Evolutionary conservation across 495 filamentous ascomycete genomes (phyloP).

Genomic region (Daldinia bambusicola): DNA sequence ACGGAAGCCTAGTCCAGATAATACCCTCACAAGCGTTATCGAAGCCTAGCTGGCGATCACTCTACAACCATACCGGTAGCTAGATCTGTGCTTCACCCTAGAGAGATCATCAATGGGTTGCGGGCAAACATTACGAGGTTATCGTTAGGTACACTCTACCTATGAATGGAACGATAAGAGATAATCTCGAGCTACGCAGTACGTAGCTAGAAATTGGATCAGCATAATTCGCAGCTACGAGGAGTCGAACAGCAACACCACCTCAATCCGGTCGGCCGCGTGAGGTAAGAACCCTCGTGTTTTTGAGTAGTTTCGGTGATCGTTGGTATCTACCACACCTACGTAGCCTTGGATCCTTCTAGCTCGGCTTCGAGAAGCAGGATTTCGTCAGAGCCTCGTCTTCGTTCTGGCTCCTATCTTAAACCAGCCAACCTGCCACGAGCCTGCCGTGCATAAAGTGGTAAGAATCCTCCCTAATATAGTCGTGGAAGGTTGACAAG

Average conservation of each 20-base stretch:
- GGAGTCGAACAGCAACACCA: conserved; percentile 21
- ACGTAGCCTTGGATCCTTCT: conserved; percentile 20
- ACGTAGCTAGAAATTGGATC: conserved; percentile 10
- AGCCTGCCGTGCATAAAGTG: conserved; percentile 13
- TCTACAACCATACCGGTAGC: conserved; percentile 14
- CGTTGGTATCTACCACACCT: conserved; percentile 17
- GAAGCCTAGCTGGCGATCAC: conserved; percentile 20
- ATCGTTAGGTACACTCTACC: conserved; percentile 21
- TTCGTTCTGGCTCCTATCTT: conserved; percentile 25
- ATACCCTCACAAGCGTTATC: conserved; percentile 11
- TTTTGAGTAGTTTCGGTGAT: conserved; percentile 22
- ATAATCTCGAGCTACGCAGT: conserved; percentile 12
- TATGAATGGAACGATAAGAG: conserved; percentile 8
- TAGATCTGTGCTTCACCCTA: conserved; percentile 7
- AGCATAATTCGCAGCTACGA: conserved; percentile 17
- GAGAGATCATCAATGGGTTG: conserved; percentile 13
- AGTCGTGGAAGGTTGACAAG: conserved; percentile 19
- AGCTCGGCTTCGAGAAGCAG: conserved; percentile 31
- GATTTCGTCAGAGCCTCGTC: conserved; percentile 39
- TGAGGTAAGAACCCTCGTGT: conserved; percentile 33
- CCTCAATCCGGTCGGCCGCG: conserved; percentile 11
- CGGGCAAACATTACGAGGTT: conserved; percentile 19
- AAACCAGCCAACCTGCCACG: conserved; percentile 25
- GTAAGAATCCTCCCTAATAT: conserved; percentile 18
- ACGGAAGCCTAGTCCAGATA: conserved; percentile 29